phyloP scores from a whole-genome alignment of 805 yeast genomes.

The Kuraishia molischiana region DNA sequence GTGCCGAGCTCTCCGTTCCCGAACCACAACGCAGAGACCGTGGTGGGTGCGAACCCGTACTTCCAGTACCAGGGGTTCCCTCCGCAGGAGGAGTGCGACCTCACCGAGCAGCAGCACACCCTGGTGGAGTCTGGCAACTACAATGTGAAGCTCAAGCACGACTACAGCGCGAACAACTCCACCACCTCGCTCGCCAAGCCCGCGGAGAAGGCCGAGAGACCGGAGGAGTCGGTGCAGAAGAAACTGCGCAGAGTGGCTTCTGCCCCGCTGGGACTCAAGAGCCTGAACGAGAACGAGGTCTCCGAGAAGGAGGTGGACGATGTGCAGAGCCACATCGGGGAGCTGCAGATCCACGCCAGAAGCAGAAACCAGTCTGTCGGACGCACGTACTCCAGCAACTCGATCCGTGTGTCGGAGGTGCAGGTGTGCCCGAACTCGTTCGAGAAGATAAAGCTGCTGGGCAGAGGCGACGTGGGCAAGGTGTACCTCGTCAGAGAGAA shows the following conservation, averaged over 20 bases:
- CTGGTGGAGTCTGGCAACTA: conserved; percentile 15
- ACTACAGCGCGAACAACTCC: conserved; percentile 20
- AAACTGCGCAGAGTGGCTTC: conserved; percentile 71
- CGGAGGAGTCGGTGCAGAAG: conserved; percentile 18
- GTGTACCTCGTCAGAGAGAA: conserved; percentile 88
- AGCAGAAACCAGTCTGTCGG: conserved; percentile 37
- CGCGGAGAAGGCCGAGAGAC: not conserved
- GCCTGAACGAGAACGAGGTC: conserved; percentile 13
- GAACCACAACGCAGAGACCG: conserved; percentile 1
- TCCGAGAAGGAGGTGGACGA: conserved; percentile 6
- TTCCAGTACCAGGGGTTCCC: conserved; percentile 52
- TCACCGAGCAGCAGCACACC: conserved; percentile 11
- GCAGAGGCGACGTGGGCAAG: conserved; percentile 97
- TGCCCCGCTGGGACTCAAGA: conserved; percentile 59
- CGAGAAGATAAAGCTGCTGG: conserved; percentile 82
- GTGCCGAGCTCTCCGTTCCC: conserved; percentile 13
- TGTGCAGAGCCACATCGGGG: conserved; percentile 25
- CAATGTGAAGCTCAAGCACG: conserved; percentile 20
- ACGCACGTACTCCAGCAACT: conserved; percentile 62
- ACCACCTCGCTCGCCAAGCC: conserved; percentile 9
- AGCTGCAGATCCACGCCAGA: conserved; percentile 18
- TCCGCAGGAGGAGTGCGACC: conserved; percentile 30
- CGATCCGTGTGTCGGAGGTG: conserved; percentile 64
- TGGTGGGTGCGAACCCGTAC: conserved; percentile 31
- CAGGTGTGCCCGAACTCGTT: conserved; percentile 83